These are phyloP conservation scores for Pseudogymnoascus sp. DNA, from an alignment of 2,329 filamentous ascomycete genomes.

Conservation along the genomic window DNA sequence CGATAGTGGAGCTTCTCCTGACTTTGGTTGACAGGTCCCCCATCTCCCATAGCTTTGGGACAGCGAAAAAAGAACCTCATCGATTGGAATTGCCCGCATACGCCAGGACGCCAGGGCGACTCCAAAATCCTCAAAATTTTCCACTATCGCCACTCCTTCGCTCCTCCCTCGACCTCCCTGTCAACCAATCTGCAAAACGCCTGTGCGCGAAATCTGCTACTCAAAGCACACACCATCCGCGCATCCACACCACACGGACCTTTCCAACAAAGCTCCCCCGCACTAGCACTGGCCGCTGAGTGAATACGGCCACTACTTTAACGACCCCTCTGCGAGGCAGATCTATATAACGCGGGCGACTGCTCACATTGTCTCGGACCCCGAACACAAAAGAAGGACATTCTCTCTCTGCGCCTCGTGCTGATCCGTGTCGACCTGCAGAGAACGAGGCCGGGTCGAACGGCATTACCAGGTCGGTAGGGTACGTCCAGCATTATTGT, in stretches of 20 bases:
- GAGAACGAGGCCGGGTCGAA: not conserved
- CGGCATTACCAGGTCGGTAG: not conserved
- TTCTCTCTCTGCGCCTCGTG: not conserved
- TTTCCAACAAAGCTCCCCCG: constrained; percentile 5
- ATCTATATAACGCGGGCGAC: constrained; percentile 7
- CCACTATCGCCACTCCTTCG: not conserved
- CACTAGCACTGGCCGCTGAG: constrained; percentile 4
- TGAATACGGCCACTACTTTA: constrained; percentile 2
- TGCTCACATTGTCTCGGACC: constrained; percentile 3
- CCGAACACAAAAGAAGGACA: not conserved
- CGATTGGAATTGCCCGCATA: not conserved
- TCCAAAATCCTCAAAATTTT: not conserved
- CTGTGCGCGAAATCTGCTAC: not conserved
- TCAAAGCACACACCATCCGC: not conserved
- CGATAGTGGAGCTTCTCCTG: constrained; percentile 3
- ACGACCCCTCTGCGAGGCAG: constrained; percentile 6
- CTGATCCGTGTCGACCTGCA: not conserved
- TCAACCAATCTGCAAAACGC: not conserved
- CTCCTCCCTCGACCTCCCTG: not conserved
- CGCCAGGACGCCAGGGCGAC: not conserved
- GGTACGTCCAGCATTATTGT: not conserved
- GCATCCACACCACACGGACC: constrained; percentile 6
- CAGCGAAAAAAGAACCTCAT: not conserved
- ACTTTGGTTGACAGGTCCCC: constrained; percentile 4
- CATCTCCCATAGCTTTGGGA: not conserved